Evolutionary conservation across 2,329 filamentous ascomycete species (phyloP).

Genomic region (Colletotrichum truncatum): DNA sequence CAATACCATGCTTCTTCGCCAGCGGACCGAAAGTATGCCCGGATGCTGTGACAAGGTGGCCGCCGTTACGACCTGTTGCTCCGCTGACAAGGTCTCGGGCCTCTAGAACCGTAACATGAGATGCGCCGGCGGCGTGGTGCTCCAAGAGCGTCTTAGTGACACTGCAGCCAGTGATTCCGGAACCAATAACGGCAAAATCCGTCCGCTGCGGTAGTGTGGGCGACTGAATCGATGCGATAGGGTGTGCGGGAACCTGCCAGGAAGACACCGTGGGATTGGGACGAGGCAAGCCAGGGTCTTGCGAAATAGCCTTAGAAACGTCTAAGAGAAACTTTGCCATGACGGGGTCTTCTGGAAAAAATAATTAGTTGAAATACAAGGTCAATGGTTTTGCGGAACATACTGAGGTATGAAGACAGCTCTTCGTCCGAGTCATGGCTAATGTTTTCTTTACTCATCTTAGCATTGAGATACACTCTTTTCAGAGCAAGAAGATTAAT

Average conservation of each 20-base stretch:
- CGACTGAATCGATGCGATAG: constrained; percentile 16
- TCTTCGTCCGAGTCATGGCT: neutral
- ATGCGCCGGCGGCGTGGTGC: constrained; percentile 7
- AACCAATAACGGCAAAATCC: constrained; percentile 47
- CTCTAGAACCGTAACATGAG: constrained; percentile 37
- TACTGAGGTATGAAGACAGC: neutral
- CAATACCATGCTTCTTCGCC: constrained; percentile 14
- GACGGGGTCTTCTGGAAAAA: neutral
- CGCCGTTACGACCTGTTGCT: constrained; percentile 42
- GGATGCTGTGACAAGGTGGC: constrained; percentile 28
- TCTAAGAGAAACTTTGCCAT: neutral
- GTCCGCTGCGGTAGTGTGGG: constrained; percentile 20
- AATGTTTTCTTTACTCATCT: neutral
- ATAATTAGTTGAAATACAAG: too few relatives aligned
- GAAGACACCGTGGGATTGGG: constrained; percentile 45
- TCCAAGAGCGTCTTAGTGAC: constrained; percentile 40
- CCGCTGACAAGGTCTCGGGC: constrained; percentile 38
- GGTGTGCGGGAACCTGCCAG: constrained; percentile 36
- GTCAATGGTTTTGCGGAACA: too few relatives aligned
- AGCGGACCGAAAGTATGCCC: constrained; percentile 9
- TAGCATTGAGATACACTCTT: too few relatives aligned
- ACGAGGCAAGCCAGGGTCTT: constrained; percentile 45
- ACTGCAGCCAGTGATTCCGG: constrained; percentile 44
- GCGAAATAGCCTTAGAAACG: neutral
- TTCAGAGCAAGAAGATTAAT: too few relatives aligned